These are phyloP conservation scores for Eurotiales sp. DNA, from an alignment of 2,329 filamentous ascomycete species.

Conservation along the genomic window DNA sequence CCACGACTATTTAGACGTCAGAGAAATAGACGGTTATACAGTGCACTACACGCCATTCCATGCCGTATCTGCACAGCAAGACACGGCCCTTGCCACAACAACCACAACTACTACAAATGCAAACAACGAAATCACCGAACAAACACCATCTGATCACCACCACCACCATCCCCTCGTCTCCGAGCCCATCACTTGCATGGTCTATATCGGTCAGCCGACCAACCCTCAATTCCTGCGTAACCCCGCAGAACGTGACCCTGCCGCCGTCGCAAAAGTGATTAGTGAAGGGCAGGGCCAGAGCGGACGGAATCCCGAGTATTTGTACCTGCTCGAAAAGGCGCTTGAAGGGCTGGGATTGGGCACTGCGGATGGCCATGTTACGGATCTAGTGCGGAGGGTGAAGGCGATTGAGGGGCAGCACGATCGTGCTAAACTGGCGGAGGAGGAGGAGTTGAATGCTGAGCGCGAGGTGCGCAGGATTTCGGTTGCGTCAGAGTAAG, in stretches of 20 bases:
- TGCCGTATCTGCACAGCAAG: slow-evolving; percentile 43
- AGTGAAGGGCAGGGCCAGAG: slow-evolving; percentile 72
- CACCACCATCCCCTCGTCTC: slow-evolving; percentile 1
- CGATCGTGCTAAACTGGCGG: slow-evolving; percentile 20
- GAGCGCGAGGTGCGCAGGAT: slow-evolving; percentile 26
- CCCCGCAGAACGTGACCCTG: slow-evolving; percentile 62
- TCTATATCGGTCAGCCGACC: slow-evolving; percentile 90
- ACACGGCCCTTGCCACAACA: slow-evolving; percentile 10
- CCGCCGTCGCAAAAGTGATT: slow-evolving; percentile 76
- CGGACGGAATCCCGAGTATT: slow-evolving; percentile 85
- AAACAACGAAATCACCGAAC: neutral
- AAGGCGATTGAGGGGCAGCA: slow-evolving; percentile 55
- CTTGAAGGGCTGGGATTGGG: slow-evolving; percentile 69
- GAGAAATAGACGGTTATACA: slow-evolving; percentile 95
- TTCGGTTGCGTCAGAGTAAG: neutral
- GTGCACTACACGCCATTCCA: slow-evolving; percentile 88
- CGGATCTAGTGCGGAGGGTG: slow-evolving; percentile 72
- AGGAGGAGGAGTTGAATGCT: slow-evolving; percentile 30
- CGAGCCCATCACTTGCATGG: slow-evolving; percentile 57
- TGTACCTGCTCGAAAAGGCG: slow-evolving; percentile 73
- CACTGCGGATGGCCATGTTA: slow-evolving; percentile 79
- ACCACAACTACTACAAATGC: neutral
- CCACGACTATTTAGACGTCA: slow-evolving; percentile 85
- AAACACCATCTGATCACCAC: neutral
- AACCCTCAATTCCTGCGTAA: slow-evolving; percentile 80